These are phyloP conservation scores for Seminavis robusta DNA, from an alignment of 108 stramenopile species.

Conservation along the genomic window DNA sequence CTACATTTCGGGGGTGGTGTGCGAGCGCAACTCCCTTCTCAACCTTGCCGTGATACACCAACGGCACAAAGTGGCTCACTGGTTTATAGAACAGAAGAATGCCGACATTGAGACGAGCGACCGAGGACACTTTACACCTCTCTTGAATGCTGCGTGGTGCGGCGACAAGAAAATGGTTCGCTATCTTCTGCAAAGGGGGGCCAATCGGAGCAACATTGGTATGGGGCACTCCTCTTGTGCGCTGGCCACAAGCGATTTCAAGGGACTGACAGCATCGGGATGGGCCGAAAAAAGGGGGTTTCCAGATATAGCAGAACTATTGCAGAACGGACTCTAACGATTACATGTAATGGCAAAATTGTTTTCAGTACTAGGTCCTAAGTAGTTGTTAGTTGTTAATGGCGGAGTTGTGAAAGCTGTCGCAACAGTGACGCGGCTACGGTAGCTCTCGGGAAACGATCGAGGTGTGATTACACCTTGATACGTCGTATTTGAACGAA, in stretches of 20 bases:
- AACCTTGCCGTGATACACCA: constrained; percentile 75
- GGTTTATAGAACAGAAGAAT: constrained; percentile 67
- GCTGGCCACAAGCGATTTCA: constrained; percentile 62
- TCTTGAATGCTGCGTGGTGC: constrained; percentile 75
- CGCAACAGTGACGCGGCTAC: too few relatives aligned
- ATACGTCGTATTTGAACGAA: too few relatives aligned
- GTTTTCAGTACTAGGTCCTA: too few relatives aligned
- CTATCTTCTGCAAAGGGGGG: constrained; percentile 56
- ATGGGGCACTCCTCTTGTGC: constrained; percentile 61
- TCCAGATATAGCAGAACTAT: constrained; percentile 64
- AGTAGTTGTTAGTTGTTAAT: too few relatives aligned
- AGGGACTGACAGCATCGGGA: constrained; percentile 68
- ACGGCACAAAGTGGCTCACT: constrained; percentile 67
- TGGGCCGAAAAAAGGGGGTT: constrained; percentile 71
- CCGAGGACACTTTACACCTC: constrained; percentile 77
- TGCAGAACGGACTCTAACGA: constrained; percentile 60
- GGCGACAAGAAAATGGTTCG: constrained; percentile 67
- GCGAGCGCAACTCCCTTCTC: constrained; percentile 75
- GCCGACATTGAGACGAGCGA: constrained; percentile 76
- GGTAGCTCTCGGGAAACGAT: too few relatives aligned
- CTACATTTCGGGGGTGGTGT: constrained; percentile 72
- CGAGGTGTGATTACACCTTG: too few relatives aligned
- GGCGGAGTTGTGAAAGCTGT: too few relatives aligned
- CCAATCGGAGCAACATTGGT: constrained; percentile 57
- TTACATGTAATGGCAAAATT: too few relatives aligned